These are phyloP conservation scores for Pilasporangium apinafurcum DNA, from an alignment of 352 stramenopile genomes.

Conservation along the genomic window DNA sequence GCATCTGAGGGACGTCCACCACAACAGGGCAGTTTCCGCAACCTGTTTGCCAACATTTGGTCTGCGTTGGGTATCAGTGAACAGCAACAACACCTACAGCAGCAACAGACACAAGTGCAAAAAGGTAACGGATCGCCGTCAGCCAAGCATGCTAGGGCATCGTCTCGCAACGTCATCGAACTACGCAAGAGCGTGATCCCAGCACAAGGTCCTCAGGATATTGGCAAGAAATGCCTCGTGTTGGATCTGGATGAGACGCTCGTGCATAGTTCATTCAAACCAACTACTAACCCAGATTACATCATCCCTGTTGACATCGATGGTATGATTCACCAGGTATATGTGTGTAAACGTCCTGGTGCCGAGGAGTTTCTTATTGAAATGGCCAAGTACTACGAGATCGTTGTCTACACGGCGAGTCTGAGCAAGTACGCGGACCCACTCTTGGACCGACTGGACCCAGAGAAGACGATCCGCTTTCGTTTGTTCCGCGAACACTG, in stretches of 20 bases:
- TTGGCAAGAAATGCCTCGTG: constrained; percentile 87
- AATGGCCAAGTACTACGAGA: constrained; percentile 96
- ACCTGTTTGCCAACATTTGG: constrained; percentile 68
- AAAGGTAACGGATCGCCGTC: constrained; percentile 8
- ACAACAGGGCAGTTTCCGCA: constrained; percentile 46
- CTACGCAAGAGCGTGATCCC: constrained; percentile 55
- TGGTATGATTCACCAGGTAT: constrained; percentile 79
- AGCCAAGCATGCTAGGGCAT: constrained; percentile 7
- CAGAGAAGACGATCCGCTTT: constrained; percentile 82
- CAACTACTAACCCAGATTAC: constrained; percentile 92
- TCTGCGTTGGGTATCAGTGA: constrained; percentile 54
- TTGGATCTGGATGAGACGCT: constrained; percentile 98
- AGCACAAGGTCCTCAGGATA: constrained; percentile 30
- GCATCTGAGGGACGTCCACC: constrained; percentile 9
- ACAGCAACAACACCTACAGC: constrained; percentile 36
- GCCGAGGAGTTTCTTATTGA: constrained; percentile 95
- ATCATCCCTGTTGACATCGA: constrained; percentile 98
- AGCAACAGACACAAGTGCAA: constrained; percentile 17
- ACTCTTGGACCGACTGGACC: constrained; percentile 95
- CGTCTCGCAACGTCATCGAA: constrained; percentile 30
- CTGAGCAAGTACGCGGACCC: constrained; percentile 97
- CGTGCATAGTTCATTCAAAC: constrained; percentile 95
- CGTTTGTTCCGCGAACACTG: constrained; percentile 94
- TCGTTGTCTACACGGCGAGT: constrained; percentile 98
- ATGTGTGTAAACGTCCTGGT: constrained; percentile 89